Evolutionary conservation across 805 yeast species (phyloP).

Genomic region (Metschnikowia shivogae): DNA sequence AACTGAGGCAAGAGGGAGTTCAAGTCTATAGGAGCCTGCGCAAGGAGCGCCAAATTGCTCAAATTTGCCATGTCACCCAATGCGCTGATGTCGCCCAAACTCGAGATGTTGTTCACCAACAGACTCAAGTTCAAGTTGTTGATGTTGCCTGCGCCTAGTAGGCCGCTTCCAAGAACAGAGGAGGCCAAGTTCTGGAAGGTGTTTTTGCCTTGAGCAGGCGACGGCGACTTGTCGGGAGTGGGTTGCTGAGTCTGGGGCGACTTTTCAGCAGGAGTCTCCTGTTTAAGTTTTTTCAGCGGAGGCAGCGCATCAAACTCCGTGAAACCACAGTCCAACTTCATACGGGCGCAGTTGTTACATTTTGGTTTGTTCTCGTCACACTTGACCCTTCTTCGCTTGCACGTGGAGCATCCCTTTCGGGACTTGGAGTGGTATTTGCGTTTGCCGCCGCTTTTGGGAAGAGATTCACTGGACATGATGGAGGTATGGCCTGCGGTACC

Average conservation of each 20-base stretch:
- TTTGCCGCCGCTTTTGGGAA: conserved; percentile 31
- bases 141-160: conserved; percentile 32
- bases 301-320: conserved; percentile 17
- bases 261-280: conserved; percentile 3
- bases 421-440: conserved; percentile 88
- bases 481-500: background rate
- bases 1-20: conserved; percentile 29
- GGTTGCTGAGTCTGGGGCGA: conserved; percentile 21
- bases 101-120: conserved; percentile 37
- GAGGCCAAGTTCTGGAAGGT: conserved; percentile 5
- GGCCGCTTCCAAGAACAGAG: conserved; percentile 12
- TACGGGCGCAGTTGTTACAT: conserved; percentile 74
- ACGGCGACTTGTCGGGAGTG: conserved; percentile 24
- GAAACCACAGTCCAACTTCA: conserved; percentile 77
- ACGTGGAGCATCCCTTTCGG: conserved; percentile 82
- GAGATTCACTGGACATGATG: background rate
- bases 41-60: conserved; percentile 39
- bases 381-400: conserved; percentile 85
- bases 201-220: conserved; percentile 10
- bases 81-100: conserved; percentile 31
- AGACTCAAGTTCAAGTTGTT: conserved; percentile 42
- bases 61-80: conserved; percentile 38
- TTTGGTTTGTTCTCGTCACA: conserved; percentile 85
- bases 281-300: conserved; percentile 5
- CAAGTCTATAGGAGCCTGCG: conserved; percentile 40